Evolutionary conservation across 2,329 filamentous ascomycete species (phyloP), one percentile per base, ranked within the genome.

Genomic region (Colletotrichum melonis): DNA sequence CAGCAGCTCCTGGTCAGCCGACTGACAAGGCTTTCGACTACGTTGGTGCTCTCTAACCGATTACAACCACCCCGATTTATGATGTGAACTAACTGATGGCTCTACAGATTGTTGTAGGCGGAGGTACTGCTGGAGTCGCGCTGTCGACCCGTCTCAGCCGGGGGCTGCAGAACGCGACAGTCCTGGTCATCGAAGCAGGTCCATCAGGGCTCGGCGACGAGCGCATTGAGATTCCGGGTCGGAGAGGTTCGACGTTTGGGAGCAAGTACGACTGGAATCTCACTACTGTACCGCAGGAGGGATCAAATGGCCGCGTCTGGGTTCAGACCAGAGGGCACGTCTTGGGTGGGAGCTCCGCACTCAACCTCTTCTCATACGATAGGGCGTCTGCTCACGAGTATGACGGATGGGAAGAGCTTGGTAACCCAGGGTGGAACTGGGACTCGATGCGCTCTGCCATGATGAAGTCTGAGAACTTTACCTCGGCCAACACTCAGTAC

Each of bases 301-400:
- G 78, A n/a, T 80, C 86, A 1, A 80, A 82, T 24, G 78, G 79
- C 5, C 81, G 84, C 4, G 74, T 79, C 5, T 82, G 86, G 28
- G 67, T 78, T 4, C 82, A 84, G 56, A 81, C 81, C 4, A 80
- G 85, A 14, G 86, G 85, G 7, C 84, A 85, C 57, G 83, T 86
- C 1, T 80, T 88, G 0, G 86, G 86, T 9, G 86, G 86, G 5
- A 84, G 81, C 46, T 84, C 81, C 12, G 81, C 84, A 0, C 72
- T 88, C 30, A 88, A 88, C 73, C 83, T 86, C 24, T 80, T 82
- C 78, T 78, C 78, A 14, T 82, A 79, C 69, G 79, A 82, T 66
- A 75, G 81, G 7, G 80, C 79, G 4, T 75, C 77, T 16, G 75
- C 75, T 3, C 75, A 74, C 46, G 80, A 82, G 52, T 80, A 81